These are phyloP conservation scores for Nadsonia starkeyi-henricii DNA, from an alignment of 1,139 yeast genomes.

Conservation along the genomic window DNA sequence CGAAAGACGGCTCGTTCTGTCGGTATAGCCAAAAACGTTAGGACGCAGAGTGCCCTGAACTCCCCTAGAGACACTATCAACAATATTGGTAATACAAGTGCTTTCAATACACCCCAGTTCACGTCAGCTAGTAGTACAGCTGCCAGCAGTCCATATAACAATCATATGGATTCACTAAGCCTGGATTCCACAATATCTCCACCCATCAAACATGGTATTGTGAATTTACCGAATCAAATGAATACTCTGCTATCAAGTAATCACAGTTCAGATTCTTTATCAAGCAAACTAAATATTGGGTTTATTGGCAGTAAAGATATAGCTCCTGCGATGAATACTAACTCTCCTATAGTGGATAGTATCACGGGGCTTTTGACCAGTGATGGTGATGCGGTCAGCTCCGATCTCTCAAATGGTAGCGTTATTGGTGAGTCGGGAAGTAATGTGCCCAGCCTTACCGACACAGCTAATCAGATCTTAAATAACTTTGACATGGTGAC, in stretches of 20 bases:
- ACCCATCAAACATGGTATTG: background rate
- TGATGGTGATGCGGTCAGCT: background rate
- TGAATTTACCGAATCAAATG: background rate
- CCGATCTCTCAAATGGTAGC: background rate
- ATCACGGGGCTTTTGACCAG: background rate
- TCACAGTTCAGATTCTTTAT: background rate
- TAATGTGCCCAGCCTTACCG: no score
- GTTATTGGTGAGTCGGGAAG: background rate
- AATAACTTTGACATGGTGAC: background rate
- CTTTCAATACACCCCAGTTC: constrained; percentile 3
- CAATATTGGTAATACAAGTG: background rate
- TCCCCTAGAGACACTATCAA: background rate
- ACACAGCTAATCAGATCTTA: background rate
- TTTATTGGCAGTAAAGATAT: background rate
- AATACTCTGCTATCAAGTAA: background rate
- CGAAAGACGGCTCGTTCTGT: constrained; percentile 5
- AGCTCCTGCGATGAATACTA: background rate
- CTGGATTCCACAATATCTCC: background rate
- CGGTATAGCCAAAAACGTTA: constrained; percentile 3
- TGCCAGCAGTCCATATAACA: background rate
- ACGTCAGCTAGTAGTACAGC: constrained; percentile 1
- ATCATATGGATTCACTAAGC: background rate
- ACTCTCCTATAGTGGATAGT: background rate
- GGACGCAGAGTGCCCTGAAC: background rate
- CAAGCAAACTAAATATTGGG: background rate